Evolutionary conservation across 2,329 filamentous ascomycete genomes (phyloP).

Genomic region (Hysterium pulicare): DNA sequence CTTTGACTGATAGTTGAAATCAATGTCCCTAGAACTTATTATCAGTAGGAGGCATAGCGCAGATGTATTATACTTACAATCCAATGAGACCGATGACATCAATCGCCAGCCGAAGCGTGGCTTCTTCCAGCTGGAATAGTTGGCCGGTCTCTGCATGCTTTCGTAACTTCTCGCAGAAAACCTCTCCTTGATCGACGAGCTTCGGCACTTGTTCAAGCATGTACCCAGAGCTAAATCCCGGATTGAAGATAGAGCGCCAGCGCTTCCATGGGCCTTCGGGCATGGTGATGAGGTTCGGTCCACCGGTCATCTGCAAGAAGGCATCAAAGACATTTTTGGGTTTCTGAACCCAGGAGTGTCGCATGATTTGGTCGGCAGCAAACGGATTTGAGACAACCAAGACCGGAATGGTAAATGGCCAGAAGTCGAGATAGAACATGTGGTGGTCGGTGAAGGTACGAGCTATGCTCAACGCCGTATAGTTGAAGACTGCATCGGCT

Average conservation of each 20-base stretch:
- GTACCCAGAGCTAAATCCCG: conserved; percentile 13
- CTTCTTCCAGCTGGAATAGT: conserved; percentile 16
- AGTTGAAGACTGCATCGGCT: background rate
- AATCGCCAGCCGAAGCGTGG: conserved; percentile 12
- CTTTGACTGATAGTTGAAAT: background rate
- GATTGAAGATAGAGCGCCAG: conserved; percentile 12
- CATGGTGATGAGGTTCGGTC: conserved; percentile 1
- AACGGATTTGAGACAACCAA: conserved; percentile 9
- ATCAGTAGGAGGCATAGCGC: background rate
- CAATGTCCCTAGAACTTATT: background rate
- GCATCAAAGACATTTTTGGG: conserved; percentile 22
- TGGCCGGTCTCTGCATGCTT: conserved; percentile 5
- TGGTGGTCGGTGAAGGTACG: conserved; percentile 21
- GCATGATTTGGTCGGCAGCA: conserved; percentile 9
- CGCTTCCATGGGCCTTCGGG: conserved; percentile 11
- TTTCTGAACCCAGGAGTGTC: background rate
- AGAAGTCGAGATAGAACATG: conserved; percentile 16
- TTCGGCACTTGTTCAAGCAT: conserved; percentile 8
- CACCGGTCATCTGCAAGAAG: background rate
- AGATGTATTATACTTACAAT: conserved; percentile 10
- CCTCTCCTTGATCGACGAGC: conserved; percentile 14
- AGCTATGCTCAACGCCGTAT: background rate
- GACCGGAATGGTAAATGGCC: conserved; percentile 14
- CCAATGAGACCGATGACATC: conserved; percentile 17
- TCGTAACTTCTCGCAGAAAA: conserved; percentile 12